These are phyloP conservation scores for Colletotrichum musicola DNA, from an alignment of 2,329 filamentous ascomycete species.

Conservation along the genomic window DNA sequence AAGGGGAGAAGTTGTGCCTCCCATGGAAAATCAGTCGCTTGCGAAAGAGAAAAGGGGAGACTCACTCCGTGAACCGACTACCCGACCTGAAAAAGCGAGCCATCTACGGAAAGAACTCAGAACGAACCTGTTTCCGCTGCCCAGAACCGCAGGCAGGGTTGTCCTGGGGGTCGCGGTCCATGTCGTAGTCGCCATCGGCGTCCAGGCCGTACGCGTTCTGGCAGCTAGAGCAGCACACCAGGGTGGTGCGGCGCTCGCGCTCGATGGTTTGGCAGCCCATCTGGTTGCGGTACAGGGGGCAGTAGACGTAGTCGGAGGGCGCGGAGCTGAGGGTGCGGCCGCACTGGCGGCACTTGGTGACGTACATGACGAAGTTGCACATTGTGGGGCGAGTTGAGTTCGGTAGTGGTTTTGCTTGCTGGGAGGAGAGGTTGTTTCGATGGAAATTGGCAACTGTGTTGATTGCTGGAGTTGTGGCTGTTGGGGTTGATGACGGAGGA, in stretches of 20 bases:
- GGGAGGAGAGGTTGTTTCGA: background rate
- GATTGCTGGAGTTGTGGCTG: background rate
- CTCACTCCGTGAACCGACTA: no score
- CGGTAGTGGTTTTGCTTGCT: background rate
- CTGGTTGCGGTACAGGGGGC: slow-evolving; percentile 23
- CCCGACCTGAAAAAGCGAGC: no score
- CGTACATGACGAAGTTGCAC: slow-evolving; percentile 35
- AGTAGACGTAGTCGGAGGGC: slow-evolving; percentile 28
- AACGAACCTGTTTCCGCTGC: background rate
- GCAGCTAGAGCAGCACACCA: slow-evolving; percentile 27
- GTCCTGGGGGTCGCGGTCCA: slow-evolving; percentile 59
- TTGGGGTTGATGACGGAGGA: background rate
- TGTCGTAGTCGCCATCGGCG: slow-evolving; percentile 69
- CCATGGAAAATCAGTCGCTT: no score
- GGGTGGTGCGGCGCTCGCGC: slow-evolving; percentile 25
- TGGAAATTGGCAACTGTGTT: background rate
- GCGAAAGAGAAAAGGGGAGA: no score
- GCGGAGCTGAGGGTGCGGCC: background rate
- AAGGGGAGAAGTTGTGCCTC: no score
- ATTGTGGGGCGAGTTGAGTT: background rate
- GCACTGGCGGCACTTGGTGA: slow-evolving; percentile 37
- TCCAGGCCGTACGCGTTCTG: slow-evolving; percentile 53
- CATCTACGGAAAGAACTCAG: no score
- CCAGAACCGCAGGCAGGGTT: background rate
- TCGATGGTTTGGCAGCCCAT: slow-evolving; percentile 16